These are phyloP conservation scores for Alternaria consortialis DNA, from an alignment of 2,329 filamentous ascomycete genomes.

Conservation along the genomic window DNA sequence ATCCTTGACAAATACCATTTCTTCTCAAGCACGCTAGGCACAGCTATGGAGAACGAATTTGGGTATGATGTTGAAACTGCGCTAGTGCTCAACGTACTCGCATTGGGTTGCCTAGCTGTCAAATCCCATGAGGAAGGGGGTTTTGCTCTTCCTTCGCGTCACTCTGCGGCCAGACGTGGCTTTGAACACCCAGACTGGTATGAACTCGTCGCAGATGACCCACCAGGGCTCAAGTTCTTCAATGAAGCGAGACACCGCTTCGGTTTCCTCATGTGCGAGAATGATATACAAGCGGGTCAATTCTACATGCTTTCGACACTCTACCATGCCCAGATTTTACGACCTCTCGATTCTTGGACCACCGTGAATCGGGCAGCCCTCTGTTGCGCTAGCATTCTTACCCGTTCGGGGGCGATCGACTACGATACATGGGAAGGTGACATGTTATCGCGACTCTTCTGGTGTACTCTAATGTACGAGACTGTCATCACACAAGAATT, in stretches of 20 bases:
- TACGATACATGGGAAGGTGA: conserved; percentile 64
- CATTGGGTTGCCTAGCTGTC: conserved; percentile 61
- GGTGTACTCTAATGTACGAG: conserved; percentile 66
- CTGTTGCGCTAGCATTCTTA: conserved; percentile 60
- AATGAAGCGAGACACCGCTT: conserved; percentile 63
- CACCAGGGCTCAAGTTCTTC: conserved; percentile 61
- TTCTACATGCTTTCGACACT: conserved; percentile 62
- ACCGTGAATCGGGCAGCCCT: conserved; percentile 62
- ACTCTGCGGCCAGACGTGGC: conserved; percentile 13
- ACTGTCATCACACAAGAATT: conserved; percentile 65
- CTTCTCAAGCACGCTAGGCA: conserved; percentile 59
- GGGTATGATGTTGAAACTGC: conserved; percentile 63
- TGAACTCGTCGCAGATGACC: conserved; percentile 48
- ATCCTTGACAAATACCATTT: conserved; percentile 63
- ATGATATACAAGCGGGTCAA: conserved; percentile 61
- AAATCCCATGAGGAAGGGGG: conserved; percentile 60
- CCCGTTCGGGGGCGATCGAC: conserved; percentile 53
- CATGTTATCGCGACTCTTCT: conserved; percentile 65
- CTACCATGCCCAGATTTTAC: conserved; percentile 62
- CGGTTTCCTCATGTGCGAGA: conserved; percentile 61
- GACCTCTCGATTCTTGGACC: conserved; percentile 64
- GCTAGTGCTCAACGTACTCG: conserved; percentile 61
- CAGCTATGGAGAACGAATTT: conserved; percentile 61
- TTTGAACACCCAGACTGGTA: conserved; percentile 49
- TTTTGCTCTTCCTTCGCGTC: conserved; percentile 54